phyloP scores from a whole-genome alignment of 257 asterid species.

The Leptodermis oblonga region DNA sequence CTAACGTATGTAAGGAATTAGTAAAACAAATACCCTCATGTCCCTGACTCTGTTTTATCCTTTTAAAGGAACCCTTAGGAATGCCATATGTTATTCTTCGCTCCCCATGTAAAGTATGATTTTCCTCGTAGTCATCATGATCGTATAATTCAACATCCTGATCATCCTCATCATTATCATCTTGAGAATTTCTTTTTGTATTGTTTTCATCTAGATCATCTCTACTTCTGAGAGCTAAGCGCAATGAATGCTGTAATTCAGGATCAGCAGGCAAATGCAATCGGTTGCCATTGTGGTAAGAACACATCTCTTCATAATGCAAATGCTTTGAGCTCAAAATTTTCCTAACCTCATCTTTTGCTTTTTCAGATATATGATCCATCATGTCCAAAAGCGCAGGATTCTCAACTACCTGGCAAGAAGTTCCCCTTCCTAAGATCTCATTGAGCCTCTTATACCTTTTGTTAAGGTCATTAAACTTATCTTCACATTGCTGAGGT shows the following conservation, averaged over 20 bases:
- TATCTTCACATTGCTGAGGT: constrained; percentile 93
- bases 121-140: constrained; percentile 44
- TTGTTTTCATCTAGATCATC: constrained; percentile 49
- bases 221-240: constrained; percentile 57
- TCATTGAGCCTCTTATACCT: constrained; percentile 85
- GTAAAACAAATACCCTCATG: constrained; percentile 20
- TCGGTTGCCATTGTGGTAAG: constrained; percentile 72
- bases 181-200: constrained; percentile 33
- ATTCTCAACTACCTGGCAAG: constrained; percentile 81
- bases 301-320: constrained; percentile 94
- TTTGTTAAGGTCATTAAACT: constrained; percentile 83
- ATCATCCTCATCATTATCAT: constrained; percentile 56
- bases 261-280: constrained; percentile 74
- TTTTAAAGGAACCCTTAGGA: constrained; percentile 24
- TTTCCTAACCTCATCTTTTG: constrained; percentile 72
- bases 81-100: constrained; percentile 16
- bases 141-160: constrained; percentile 46
- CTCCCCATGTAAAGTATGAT: constrained; percentile 26
- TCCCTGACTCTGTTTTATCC: constrained; percentile 24
- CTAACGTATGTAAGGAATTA: constrained; percentile 21
- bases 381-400: constrained; percentile 59
- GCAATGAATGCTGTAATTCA: constrained; percentile 59
- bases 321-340: constrained; percentile 75
- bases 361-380: constrained; percentile 64
- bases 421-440: constrained; percentile 82